Evolutionary conservation across 2,329 filamentous ascomycete genomes (phyloP).

Genomic region (Pestalotiopsis sp.): DNA sequence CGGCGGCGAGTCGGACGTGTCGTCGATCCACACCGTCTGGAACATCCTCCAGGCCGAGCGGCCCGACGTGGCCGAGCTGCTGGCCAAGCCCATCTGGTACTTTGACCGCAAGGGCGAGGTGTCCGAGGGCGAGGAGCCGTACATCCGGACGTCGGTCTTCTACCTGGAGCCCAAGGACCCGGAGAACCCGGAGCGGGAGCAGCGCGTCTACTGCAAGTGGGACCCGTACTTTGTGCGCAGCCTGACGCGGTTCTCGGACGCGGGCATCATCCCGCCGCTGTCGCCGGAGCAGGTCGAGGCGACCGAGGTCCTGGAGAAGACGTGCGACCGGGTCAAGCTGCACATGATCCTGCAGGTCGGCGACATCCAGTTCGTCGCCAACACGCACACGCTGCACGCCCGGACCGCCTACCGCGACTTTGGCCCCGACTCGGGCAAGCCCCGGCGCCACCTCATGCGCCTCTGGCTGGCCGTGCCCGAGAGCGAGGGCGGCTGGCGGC

Average conservation of each 20-base stretch:
- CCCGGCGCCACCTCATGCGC: conserved; percentile 77
- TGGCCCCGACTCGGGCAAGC: conserved; percentile 62
- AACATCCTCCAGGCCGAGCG: conserved; percentile 76
- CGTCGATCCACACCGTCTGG: conserved; percentile 79
- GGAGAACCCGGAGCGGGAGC: conserved; percentile 50
- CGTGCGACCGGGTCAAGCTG: conserved; percentile 71
- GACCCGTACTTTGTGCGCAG: conserved; percentile 88
- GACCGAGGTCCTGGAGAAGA: conserved; percentile 71
- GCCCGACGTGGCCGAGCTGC: conserved; percentile 75
- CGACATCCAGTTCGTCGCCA: conserved; percentile 86
- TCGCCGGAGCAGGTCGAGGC: conserved; percentile 71
- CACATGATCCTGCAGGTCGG: conserved; percentile 88
- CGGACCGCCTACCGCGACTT: conserved; percentile 76
- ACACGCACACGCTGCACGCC: conserved; percentile 80
- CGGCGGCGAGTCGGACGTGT: conserved; percentile 83
- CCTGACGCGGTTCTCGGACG: conserved; percentile 72
- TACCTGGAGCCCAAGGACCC: conserved; percentile 67
- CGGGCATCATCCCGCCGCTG: conserved; percentile 73
- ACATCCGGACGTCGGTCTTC: conserved; percentile 72
- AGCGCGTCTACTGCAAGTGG: conserved; percentile 80
- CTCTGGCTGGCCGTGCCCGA: conserved; percentile 85
- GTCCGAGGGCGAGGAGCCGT: conserved; percentile 73
- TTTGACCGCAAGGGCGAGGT: conserved; percentile 90
- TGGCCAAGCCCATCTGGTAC: conserved; percentile 84
- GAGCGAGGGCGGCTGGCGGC: conserved; percentile 79